Evolutionary conservation across 176 grass and related monocot species (phyloP), one percentile per base, ranked within the genome.

Genomic region (Oryza brachyantha): DNA sequence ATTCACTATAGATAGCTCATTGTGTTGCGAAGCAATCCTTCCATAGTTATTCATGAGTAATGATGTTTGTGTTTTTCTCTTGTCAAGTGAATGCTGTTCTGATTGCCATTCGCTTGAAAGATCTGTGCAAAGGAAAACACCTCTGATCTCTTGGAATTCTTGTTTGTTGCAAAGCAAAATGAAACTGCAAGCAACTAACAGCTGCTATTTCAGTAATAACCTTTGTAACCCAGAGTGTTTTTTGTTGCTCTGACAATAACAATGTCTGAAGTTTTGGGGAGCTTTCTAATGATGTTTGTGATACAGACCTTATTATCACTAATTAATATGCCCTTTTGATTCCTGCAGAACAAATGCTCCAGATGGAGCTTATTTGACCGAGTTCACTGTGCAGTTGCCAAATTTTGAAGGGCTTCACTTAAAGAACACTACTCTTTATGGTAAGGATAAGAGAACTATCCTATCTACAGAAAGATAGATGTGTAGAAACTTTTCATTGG

Each of bases 301-400:
- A 35, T 60, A 60, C 5, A 43, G 26, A 46, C n/a, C 46, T 14
- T 65, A 64, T 66, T 69, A 80, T 76, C 29, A 31, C 24, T 70
- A 70, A 43, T 46, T 89, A 81, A 89, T 64, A 81, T 60, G 61
- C 64, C 75, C 5, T 85, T 70, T 65, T 81, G 61, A 55, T 79
- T 60, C 72, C 77, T 67, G 29, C 90, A 99, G 96, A 76, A 37
- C 73, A 73, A 85, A 78, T 80, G 62, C 66, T 39, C 19, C 81
- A n/a, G 90, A 91, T 75, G 82, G 78, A 86, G 61, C 83, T 78
- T 82, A 79, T 71, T 84, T 89, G 74, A 81, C 74, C 84, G 89
- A 90, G 77, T 74, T 88, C 77, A 71, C 78, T 68, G 40, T 77
- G 42, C 62, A 85, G 70, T 83, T 88, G 74, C 81, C 70, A 48